Evolutionary conservation across 148 eudicot genomes (phyloP).

Genomic region (Agrostemma githago): DNA sequence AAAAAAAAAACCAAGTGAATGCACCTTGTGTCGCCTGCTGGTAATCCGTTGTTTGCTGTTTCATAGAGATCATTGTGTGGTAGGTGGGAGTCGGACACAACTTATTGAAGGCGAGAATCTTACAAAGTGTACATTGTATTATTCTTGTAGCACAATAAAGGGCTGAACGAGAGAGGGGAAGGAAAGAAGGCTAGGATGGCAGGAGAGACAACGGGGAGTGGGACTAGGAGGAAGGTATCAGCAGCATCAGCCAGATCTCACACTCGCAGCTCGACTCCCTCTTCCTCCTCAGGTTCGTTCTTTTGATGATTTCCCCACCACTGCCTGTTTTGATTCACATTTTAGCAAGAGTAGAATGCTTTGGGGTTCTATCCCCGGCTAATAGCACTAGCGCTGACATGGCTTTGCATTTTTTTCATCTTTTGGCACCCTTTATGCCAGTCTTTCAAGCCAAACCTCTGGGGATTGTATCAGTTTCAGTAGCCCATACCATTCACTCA

Average conservation of each 20-base stretch:
- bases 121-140: neutral
- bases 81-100: neutral
- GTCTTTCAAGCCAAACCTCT: neutral
- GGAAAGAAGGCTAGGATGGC: constrained; percentile 4
- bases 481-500: neutral
- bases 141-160: neutral
- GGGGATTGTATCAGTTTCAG: neutral
- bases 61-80: neutral
- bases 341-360: neutral
- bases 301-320: neutral
- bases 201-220: constrained; percentile 6
- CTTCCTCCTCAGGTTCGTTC: constrained; percentile 24
- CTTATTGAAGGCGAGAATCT: neutral
- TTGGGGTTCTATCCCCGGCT: neutral
- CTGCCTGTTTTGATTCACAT: neutral
- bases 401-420: neutral
- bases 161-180: no score
- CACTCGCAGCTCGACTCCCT: constrained; percentile 44
- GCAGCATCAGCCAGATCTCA: constrained; percentile 69
- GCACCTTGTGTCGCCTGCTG: neutral
- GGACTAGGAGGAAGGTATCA: constrained; percentile 37
- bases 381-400: neutral
- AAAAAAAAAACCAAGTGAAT: neutral
- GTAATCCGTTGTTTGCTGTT: neutral
- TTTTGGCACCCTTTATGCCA: neutral